Base-by-base conservation (phyloP, 192 early-diverging fungal species). In the Coemansia sp. region DNA sequence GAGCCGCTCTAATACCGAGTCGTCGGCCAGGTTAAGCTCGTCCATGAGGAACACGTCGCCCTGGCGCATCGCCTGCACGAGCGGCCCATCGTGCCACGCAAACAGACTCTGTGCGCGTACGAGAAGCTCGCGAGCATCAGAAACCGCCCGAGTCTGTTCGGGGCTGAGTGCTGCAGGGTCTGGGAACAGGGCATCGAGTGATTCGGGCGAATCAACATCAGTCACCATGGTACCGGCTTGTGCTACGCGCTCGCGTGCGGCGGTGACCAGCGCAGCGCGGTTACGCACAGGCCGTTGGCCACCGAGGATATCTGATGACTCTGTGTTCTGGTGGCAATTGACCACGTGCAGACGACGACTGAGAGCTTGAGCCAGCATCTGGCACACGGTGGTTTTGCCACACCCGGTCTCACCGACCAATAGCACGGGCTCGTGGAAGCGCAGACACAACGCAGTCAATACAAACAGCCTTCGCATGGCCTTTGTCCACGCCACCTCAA, bases 351-450 rank as follows among this genome's bases (percentile, higher is more conserved):
- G 79, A 18, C 87, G 85, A 36, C 85, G 83, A 6, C 74, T 59
- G 28, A 85, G 84, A 11, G 93, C 78, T 15, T 88, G 79, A 0
- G 95, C 90, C 9, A 99, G 73, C 81, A 99, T 90, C 78, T 99
- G 95, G 78, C 94, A 96, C 3, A 98, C 94, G 20, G 96, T 98
- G 8, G 98, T 99, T 75, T 98, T 99, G 58, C 96, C 98, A 73
- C 92, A 92, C n/a, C 98, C 98, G 18, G 98, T 98, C 71, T 98
- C 98, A 56, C 98, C 98, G 5, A 99, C 94, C 5, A 99, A 85
- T 38, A 99, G 76, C 33, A 98, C 92, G 15, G 98, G 96, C 72
- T 99, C 98, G 61, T 89, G 85, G 79, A 90, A 88, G 20, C 84
- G 72, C 52, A 96, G 76, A 58, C 92, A 96, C 45, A 91, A 87